These are phyloP conservation scores for Ilex aquifolium DNA, from an alignment of 257 asterid genomes.

Conservation along the genomic window DNA sequence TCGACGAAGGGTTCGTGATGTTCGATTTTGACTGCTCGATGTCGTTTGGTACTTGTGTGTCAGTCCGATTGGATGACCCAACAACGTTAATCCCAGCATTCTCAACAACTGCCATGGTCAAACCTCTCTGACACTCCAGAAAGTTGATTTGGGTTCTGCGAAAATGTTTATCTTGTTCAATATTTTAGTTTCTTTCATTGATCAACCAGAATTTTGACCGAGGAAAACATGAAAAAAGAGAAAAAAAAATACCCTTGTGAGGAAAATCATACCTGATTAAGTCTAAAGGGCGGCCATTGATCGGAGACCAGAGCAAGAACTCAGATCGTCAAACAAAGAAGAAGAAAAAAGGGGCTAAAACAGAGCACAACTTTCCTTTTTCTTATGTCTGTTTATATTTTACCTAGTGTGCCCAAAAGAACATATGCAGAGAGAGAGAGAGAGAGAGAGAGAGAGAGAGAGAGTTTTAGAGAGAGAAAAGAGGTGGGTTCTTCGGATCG, in stretches of 20 bases:
- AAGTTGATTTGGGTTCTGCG: too few relatives aligned
- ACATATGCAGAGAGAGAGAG: background rate
- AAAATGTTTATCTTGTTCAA: background rate
- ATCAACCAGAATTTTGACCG: too few relatives aligned
- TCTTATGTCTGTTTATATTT: constrained; percentile 13
- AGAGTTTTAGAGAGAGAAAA: constrained; percentile 2
- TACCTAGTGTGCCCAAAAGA: background rate
- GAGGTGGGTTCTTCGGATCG: constrained; percentile 20
- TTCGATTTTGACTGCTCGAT: constrained; percentile 14
- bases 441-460: constrained; percentile 17
- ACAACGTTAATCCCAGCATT: constrained; percentile 47
- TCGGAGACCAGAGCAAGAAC: constrained; percentile 21
- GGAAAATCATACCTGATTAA: constrained; percentile 33
- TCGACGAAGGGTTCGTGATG: too few relatives aligned
- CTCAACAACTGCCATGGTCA: constrained; percentile 88
- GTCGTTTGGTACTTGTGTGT: constrained; percentile 30
- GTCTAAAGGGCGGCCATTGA: constrained; percentile 48
- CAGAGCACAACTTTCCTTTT: constrained; percentile 31
- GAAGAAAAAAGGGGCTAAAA: constrained; percentile 13
- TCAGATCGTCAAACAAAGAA: background rate
- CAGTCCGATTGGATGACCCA: constrained; percentile 49
- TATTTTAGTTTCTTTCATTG: background rate
- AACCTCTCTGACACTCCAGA: constrained; percentile 17
- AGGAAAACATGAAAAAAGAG: background rate
- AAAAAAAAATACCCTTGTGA: too few relatives aligned